Conservation (phyloP, 805 yeast species). For the Ogataea pilisensis region DNA sequence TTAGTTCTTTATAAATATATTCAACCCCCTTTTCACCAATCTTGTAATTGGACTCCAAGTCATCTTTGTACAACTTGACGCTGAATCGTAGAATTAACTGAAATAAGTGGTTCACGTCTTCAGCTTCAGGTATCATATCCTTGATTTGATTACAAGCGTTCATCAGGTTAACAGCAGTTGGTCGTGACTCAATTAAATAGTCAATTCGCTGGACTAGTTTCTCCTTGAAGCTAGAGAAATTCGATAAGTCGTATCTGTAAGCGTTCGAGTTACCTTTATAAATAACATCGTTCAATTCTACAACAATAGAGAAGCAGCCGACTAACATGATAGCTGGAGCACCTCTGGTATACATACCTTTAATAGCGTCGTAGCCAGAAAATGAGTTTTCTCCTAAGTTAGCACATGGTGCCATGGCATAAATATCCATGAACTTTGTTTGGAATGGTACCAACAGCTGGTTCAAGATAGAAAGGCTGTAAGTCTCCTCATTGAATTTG, state of each 20-base stretch:
- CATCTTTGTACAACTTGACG: slow-evolving; percentile 63
- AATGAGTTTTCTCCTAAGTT: slow-evolving; percentile 47
- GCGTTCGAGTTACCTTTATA: slow-evolving; percentile 22
- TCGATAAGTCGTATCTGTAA: slow-evolving; percentile 23
- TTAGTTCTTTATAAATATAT: slow-evolving; percentile 50
- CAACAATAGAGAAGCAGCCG: slow-evolving; percentile 77
- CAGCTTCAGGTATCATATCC: slow-evolving; percentile 17
- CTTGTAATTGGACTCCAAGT: slow-evolving; percentile 67
- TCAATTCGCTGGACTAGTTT: slow-evolving; percentile 49
- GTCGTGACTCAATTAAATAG: slow-evolving; percentile 72
- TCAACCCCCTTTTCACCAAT: slow-evolving; percentile 80
- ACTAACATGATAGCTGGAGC: slow-evolving; percentile 99
- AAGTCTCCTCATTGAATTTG: slow-evolving; percentile 46
- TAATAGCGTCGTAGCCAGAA: slow-evolving; percentile 83
- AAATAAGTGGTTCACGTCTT: slow-evolving; percentile 22
- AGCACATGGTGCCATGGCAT: slow-evolving; percentile 52
- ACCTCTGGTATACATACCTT: slow-evolving; percentile 91
- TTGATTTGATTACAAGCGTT: slow-evolving; percentile 63
- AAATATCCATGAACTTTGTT: slow-evolving; percentile 60
- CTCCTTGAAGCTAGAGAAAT: slow-evolving; percentile 29
- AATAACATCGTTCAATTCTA: slow-evolving; percentile 49
- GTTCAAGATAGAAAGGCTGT: slow-evolving; percentile 61
- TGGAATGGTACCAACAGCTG: slow-evolving; percentile 81
- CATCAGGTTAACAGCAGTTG: slow-evolving; percentile 91
- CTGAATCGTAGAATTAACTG: slow-evolving; percentile 40